Percentiles rank a stretch among this genome's conserved stretches.
These are phyloP conservation scores for Fraxinus anomala DNA, from an alignment of 257 asterid genomes.

Conservation along the genomic window DNA sequence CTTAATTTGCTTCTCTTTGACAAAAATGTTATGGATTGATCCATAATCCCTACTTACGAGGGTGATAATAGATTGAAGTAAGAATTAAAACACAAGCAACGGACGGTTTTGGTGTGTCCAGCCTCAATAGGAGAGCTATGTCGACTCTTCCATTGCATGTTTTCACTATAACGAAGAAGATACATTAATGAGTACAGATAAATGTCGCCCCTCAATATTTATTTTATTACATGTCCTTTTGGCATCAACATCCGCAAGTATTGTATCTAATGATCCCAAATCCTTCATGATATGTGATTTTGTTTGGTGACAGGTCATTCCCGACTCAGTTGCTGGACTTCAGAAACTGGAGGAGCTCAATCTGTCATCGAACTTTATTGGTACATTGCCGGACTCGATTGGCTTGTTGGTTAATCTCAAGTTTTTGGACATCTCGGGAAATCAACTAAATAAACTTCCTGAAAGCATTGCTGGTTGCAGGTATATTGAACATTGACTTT, in stretches of 20 bases:
- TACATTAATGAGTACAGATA: no score
- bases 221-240: no score
- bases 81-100: no score
- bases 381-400: conserved; percentile 55
- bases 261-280: neutral
- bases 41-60: neutral
- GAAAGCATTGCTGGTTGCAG: conserved; percentile 68
- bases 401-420: conserved; percentile 59
- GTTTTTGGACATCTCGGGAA: conserved; percentile 50
- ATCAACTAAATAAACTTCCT: conserved; percentile 60
- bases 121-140: neutral
- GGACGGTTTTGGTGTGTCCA: neutral
- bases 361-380: conserved; percentile 55
- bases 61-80: neutral
- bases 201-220: no score
- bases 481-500: conserved; percentile 28
- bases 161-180: no score
- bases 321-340: conserved; percentile 61
- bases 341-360: conserved; percentile 59
- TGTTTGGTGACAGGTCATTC: conserved; percentile 45
- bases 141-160: no score
- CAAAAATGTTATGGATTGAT: no score
- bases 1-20: no score
- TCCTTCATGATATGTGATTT: neutral
- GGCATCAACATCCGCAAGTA: no score